A percentile compares a stretch with the other conserved stretches of the same genome.
Evolutionary conservation across 2,329 filamentous ascomycete genomes (phyloP).

Genomic region (Aspergillus bombycis): DNA sequence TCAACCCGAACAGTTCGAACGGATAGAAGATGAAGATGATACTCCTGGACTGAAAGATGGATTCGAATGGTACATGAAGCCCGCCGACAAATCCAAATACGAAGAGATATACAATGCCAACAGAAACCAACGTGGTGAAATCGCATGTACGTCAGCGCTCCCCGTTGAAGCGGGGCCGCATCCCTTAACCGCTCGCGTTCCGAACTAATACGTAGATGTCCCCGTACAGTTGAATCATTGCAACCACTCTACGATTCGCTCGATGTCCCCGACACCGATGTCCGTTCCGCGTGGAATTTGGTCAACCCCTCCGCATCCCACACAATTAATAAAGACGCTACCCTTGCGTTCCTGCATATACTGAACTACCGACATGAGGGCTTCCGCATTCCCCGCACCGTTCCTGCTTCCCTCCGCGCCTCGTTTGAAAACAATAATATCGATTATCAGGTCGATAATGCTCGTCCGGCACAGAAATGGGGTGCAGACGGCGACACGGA

Average conservation of each 20-base stretch:
- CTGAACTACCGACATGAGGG: slow-evolving; percentile 95
- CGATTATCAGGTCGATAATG: slow-evolving; percentile 88
- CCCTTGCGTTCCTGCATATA: slow-evolving; percentile 92
- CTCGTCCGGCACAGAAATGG: slow-evolving; percentile 73
- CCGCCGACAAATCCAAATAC: slow-evolving; percentile 87
- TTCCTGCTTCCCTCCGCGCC: slow-evolving; percentile 86
- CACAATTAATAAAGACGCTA: slow-evolving; percentile 91
- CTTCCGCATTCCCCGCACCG: slow-evolving; percentile 86
- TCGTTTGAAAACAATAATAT: slow-evolving; percentile 96
- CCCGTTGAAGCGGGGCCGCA: background rate
- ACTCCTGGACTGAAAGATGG: slow-evolving; percentile 86
- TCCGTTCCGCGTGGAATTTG: slow-evolving; percentile 93
- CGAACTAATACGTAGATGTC: slow-evolving; percentile 25
- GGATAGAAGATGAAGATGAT: slow-evolving; percentile 77
- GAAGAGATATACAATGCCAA: slow-evolving; percentile 96
- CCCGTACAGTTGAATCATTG: slow-evolving; percentile 68
- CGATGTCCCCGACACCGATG: slow-evolving; percentile 72
- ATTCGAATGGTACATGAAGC: slow-evolving; percentile 99
- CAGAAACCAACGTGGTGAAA: slow-evolving; percentile 81
- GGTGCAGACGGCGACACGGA: slow-evolving; percentile 76
- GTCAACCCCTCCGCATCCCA: slow-evolving; percentile 86
- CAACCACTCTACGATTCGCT: slow-evolving; percentile 77
- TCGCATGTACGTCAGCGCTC: slow-evolving; percentile 65
- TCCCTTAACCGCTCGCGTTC: background rate
- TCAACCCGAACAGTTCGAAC: slow-evolving; percentile 80